Percentiles rank a stretch among this genome's conserved stretches.
Evolutionary conservation across 306 rosid genomes (phyloP).

Genomic region (Astragalus glycyphyllos): DNA sequence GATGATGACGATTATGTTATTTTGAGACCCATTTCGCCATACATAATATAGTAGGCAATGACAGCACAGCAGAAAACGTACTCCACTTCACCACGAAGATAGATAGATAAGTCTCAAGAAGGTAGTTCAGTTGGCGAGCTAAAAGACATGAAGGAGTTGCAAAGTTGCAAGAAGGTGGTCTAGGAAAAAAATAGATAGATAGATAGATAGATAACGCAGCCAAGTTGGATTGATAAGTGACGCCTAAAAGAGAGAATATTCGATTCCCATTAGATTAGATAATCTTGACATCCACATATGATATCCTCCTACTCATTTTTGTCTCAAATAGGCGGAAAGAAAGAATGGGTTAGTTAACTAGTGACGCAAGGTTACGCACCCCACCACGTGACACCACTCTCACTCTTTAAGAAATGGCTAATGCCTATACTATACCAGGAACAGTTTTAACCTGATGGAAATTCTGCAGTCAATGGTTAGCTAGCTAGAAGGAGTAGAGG

Average conservation of each 20-base stretch:
- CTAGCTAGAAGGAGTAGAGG: background rate
- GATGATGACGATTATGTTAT: no score
- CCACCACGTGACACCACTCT: background rate
- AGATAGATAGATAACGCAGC: background rate
- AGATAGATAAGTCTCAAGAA: background rate
- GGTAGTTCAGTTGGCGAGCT: no score
- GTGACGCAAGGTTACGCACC: background rate
- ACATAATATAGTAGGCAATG: no score
- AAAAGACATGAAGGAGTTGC: no score
- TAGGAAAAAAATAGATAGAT: no score
- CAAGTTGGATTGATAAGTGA: background rate
- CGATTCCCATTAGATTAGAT: slow-evolving; percentile 17
- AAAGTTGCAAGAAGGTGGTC: no score
- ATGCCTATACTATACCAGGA: no score
- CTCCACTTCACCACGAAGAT: no score
- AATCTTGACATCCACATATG: background rate
- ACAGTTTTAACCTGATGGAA: background rate
- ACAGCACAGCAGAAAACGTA: no score
- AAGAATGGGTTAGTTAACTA: no score
- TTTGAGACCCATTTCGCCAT: no score
- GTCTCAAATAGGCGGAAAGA: background rate
- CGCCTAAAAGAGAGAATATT: slow-evolving; percentile 29
- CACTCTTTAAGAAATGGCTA: no score
- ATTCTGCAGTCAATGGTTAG: background rate
- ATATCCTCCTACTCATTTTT: background rate